Conservation (phyloP, 2,329 filamentous ascomycete species). For the Nemania sp. region DNA sequence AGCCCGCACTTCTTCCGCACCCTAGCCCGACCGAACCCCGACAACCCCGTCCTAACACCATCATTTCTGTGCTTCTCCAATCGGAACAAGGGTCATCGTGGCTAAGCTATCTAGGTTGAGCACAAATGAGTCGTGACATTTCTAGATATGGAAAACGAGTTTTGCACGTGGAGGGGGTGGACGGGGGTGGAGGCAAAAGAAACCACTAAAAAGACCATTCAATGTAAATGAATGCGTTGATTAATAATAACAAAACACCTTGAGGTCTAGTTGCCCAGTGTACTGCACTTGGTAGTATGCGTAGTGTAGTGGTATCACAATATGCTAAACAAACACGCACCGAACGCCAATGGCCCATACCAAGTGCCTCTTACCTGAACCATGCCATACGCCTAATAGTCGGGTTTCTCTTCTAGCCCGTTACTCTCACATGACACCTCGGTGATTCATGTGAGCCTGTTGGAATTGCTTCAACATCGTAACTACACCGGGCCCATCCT, state of each 20-base stretch:
- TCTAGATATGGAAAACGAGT: background rate
- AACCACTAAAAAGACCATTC: background rate
- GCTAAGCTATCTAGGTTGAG: background rate
- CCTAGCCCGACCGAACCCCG: slow-evolving; percentile 18
- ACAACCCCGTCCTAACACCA: background rate
- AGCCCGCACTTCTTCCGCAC: slow-evolving; percentile 16
- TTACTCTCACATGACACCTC: slow-evolving; percentile 51
- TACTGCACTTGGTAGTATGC: background rate
- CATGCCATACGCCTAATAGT: slow-evolving; percentile 13
- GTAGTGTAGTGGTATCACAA: slow-evolving; percentile 32
- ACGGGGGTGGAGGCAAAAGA: background rate
- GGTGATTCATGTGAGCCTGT: slow-evolving; percentile 65
- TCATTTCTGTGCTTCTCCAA: background rate
- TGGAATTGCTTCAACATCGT: slow-evolving; percentile 70
- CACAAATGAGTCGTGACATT: background rate
- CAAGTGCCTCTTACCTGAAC: slow-evolving; percentile 8
- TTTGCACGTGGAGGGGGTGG: background rate
- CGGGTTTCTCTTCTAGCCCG: background rate
- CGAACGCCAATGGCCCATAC: slow-evolving; percentile 20
- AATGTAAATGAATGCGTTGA: slow-evolving; percentile 2
- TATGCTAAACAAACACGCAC: slow-evolving; percentile 28
- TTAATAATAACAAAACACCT: slow-evolving; percentile 6
- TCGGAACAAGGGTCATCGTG: slow-evolving; percentile 3
- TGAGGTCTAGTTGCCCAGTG: slow-evolving; percentile 17
- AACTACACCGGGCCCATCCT: slow-evolving; percentile 66